A percentile compares a stretch with the other conserved stretches of the same genome.
phyloP scores from a whole-genome alignment of 2,329 filamentous ascomycete species.

The Diplocarpon rosae region DNA sequence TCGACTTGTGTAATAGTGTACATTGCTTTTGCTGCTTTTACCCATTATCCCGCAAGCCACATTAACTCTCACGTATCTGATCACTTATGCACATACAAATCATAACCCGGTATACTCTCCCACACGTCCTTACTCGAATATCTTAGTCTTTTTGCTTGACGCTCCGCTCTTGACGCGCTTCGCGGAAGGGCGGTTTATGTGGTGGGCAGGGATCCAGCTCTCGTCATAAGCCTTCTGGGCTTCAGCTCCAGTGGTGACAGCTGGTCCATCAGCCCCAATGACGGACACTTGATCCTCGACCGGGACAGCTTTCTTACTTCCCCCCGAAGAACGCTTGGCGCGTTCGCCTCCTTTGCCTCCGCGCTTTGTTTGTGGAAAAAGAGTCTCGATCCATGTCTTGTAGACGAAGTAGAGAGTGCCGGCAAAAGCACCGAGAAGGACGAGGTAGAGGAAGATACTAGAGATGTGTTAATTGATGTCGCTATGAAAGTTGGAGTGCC shows the following conservation, averaged over 20 bases:
- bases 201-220: conserved; percentile 38
- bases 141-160: conserved; percentile 15
- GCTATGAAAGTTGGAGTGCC: conserved; percentile 26
- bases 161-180: conserved; percentile 50
- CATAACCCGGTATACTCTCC: neutral
- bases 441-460: conserved; percentile 95
- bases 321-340: conserved; percentile 47
- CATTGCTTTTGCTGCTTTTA: neutral
- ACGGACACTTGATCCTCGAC: conserved; percentile 45
- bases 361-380: conserved; percentile 82
- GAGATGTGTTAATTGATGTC: conserved; percentile 14
- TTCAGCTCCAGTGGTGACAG: conserved; percentile 24
- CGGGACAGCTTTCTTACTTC: conserved; percentile 56
- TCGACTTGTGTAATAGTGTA: conserved; percentile 3
- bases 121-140: conserved; percentile 5
- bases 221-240: conserved; percentile 27
- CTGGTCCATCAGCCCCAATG: conserved; percentile 43
- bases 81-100: neutral
- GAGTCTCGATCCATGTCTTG: conserved; percentile 91
- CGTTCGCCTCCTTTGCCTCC: conserved; percentile 30
- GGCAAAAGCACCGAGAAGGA: conserved; percentile 68
- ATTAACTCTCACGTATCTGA: neutral
- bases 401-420: conserved; percentile 93
- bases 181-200: conserved; percentile 75
- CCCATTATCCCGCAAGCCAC: neutral